Percentiles rank a stretch among this genome's conserved stretches.
Conservation (phyloP, 176 grass and related monocot species). For the Sorghum bicolor region Sorghum_bicolor_NCBIv3 NC_012879.2:8132001-8132500, state of each 20-base stretch:
- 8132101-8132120: conserved; percentile 30
- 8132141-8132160: conserved; percentile 15
- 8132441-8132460: conserved; percentile 90
- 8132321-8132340: conserved; percentile 22
- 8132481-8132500: conserved; percentile 93
- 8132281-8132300: conserved; percentile 88
- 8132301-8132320: conserved; percentile 63
- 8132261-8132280: conserved; percentile 80
- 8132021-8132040: not conserved
- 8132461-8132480: conserved; percentile 92
- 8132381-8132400: conserved; percentile 41
- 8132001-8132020: conserved; percentile 29
- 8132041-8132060: conserved; percentile 29
- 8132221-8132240: conserved; percentile 34
- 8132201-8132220: conserved; percentile 22
- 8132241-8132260: conserved; percentile 41
- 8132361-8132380: conserved; percentile 37
- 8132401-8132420: conserved; percentile 81
- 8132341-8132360: conserved; percentile 23
- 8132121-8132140: conserved; percentile 29
- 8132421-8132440: conserved; percentile 95
- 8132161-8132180: not conserved
- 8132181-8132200: not conserved
- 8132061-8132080: not conserved
- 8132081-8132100: conserved; percentile 25